Base-by-base conservation (phyloP, 371 early-diverging fungal species). In the Chytridium lagenaria region DNA sequence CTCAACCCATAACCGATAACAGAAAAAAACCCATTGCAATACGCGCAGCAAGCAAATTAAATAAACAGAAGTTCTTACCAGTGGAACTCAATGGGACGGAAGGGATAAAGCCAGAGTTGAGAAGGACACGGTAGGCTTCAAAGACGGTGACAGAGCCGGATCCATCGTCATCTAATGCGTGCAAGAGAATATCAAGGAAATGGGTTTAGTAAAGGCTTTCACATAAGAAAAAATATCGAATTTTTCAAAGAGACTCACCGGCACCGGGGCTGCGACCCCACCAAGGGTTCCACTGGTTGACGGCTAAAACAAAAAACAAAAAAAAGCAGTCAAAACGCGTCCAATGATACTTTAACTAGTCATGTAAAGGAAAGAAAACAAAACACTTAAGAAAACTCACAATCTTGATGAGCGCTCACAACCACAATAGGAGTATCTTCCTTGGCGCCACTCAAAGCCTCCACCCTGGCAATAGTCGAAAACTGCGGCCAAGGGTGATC, bases 361-460 rank as follows among this genome's bases (percentile, higher is more conserved):
- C 12, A 28, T 57, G 38, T 65, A 55, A 70, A 33, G 5, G 15
- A n/a, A 50, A 72, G 19, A 65, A 68, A 39, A 44, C 33, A 23
- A 10, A 19, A 34, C 12, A 44, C 28, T 16, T 34, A 49, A 3
- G 30, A 26, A 37, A 39, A 59, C 79, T 94, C 67, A 95, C 84
- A 93, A 75, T 97, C 97, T 82, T 94, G 95, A 83, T 97, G 98
- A 26, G 96, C 95, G 40, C 90, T 88, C 1, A 97, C 75, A 69
- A 98, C 89, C 3, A 95, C 93, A 2, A 90, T 82, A 67, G 92
- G 91, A 50, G 89, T 84, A 0, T 85, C 72, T 23, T 61, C 73
- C 67, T 57, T 49, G 2, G 23, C 75, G 26, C 67, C 69, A 5
- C 26, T 26, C 3, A 37, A 7, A 78, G 72, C 80, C 80, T 83